These are phyloP conservation scores for Codiaeum variegatum DNA, from an alignment of 441 rosid genomes.

Conservation along the genomic window DNA sequence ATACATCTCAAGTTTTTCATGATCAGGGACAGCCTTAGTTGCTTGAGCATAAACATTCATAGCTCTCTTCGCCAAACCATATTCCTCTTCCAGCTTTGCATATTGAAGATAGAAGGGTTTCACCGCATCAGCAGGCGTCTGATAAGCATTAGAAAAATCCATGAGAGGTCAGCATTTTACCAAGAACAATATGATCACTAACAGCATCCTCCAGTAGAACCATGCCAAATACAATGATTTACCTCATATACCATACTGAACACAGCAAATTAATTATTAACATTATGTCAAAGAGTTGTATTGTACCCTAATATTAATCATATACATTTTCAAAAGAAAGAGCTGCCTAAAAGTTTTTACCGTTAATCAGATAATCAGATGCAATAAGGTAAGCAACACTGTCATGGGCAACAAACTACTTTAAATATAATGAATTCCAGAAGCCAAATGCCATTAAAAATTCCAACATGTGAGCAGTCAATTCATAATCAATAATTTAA, in stretches of 20 bases:
- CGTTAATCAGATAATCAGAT: not conserved
- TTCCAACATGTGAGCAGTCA: slow-evolving; percentile 3
- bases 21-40: slow-evolving; percentile 75
- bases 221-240: not conserved
- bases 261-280: not conserved
- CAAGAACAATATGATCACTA: not conserved
- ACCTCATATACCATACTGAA: slow-evolving; percentile 5
- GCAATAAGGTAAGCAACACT: slow-evolving; percentile 1
- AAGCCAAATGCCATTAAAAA: slow-evolving; percentile 4
- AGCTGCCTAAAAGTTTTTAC: not conserved
- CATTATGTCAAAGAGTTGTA: not conserved
- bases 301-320: no score
- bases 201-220: not conserved
- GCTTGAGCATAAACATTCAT: slow-evolving; percentile 94
- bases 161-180: slow-evolving; percentile 19
- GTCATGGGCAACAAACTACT: not conserved
- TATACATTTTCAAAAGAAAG: not conserved
- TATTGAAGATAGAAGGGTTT: slow-evolving; percentile 88
- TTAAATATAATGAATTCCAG: not conserved
- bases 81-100: slow-evolving; percentile 94
- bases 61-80: slow-evolving; percentile 91
- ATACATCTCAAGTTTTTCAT: slow-evolving; percentile 78
- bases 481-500: not conserved
- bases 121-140: slow-evolving; percentile 89
- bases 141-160: slow-evolving; percentile 25